A percentile compares a stretch with the other conserved stretches of the same genome.
Conservation (phyloP, 306 rosid species). For the Castanea mollissima region DNA sequence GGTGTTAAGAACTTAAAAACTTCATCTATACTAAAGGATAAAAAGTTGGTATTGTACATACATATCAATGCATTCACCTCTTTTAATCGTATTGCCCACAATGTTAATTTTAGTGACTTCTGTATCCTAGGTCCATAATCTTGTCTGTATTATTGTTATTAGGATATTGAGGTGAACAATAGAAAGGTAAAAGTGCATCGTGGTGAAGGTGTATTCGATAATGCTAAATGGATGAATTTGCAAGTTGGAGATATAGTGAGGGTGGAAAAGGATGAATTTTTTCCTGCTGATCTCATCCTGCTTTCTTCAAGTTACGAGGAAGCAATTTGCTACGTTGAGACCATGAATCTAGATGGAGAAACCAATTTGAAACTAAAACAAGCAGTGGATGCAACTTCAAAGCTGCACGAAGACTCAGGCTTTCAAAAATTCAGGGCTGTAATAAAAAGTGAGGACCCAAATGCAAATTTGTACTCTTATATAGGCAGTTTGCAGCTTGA, state of each 20-base stretch:
- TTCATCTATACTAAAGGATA: too few relatives aligned
- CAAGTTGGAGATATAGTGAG: slow-evolving; percentile 85
- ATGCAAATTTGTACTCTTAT: slow-evolving; percentile 82
- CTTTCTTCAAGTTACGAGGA: slow-evolving; percentile 92
- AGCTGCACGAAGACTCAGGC: slow-evolving; percentile 53
- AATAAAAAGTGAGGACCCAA: slow-evolving; percentile 87
- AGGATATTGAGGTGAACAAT: slow-evolving; percentile 95
- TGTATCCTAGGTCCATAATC: slow-evolving; percentile 18
- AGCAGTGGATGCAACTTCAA: slow-evolving; percentile 69
- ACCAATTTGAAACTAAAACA: slow-evolving; percentile 90
- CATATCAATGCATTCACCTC: not conserved
- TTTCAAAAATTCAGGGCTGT: slow-evolving; percentile 61
- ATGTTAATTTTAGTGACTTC: slow-evolving; percentile 5
- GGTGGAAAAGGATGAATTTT: slow-evolving; percentile 85
- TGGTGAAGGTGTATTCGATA: slow-evolving; percentile 56
- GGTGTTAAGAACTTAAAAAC: too few relatives aligned
- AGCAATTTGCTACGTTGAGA: slow-evolving; percentile 94
- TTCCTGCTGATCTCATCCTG: slow-evolving; percentile 94
- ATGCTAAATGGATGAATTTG: slow-evolving; percentile 80
- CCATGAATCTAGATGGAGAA: slow-evolving; percentile 94
- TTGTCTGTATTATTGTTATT: slow-evolving; percentile 28
- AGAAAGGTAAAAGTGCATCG: slow-evolving; percentile 70
- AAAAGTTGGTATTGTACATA: not conserved
- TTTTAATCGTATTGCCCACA: not conserved
- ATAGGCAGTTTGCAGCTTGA: slow-evolving; percentile 73